Percentiles rank a stretch among this genome's conserved stretches.
Evolutionary conservation across 2,329 filamentous ascomycete species (phyloP).

Genomic region (Clarireedia monteithiana): DNA sequence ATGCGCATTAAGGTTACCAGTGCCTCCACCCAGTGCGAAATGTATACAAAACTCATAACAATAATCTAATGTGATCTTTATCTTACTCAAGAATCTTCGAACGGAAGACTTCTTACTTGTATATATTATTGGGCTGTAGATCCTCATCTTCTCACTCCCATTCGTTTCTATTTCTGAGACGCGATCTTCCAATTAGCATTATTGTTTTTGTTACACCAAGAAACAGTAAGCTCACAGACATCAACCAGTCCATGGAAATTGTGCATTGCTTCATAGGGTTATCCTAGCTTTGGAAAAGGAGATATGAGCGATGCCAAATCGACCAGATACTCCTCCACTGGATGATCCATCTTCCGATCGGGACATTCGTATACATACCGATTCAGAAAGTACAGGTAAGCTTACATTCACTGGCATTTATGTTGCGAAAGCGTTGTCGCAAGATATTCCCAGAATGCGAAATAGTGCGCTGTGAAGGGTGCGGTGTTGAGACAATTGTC

Average conservation of each 20-base stretch:
- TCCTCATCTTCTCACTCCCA: not conserved
- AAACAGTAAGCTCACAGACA: not conserved
- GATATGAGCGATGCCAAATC: conserved; percentile 20
- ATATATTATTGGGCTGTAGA: not conserved
- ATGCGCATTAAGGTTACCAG: not conserved
- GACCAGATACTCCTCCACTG: conserved; percentile 11
- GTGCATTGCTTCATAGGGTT: conserved; percentile 3
- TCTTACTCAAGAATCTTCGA: not conserved
- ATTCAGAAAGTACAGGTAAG: conserved; percentile 15
- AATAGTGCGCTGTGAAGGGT: no score
- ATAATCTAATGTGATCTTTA: not conserved
- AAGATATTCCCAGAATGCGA: not conserved
- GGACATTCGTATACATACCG: conserved; percentile 14
- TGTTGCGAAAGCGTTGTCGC: not conserved
- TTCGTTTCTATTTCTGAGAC: no score
- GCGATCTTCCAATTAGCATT: not conserved
- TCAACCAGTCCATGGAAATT: conserved; percentile 5
- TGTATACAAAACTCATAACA: not conserved
- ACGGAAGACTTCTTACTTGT: not conserved
- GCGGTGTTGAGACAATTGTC: not conserved
- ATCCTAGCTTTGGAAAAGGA: conserved; percentile 11
- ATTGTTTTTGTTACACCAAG: conserved; percentile 6
- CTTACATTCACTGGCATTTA: conserved; percentile 2
- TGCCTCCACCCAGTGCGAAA: no score
- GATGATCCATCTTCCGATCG: conserved; percentile 7